These are phyloP conservation scores for Wallacemonas sp. DNA, from an alignment of 208 protist species.

Conservation along the genomic window DNA sequence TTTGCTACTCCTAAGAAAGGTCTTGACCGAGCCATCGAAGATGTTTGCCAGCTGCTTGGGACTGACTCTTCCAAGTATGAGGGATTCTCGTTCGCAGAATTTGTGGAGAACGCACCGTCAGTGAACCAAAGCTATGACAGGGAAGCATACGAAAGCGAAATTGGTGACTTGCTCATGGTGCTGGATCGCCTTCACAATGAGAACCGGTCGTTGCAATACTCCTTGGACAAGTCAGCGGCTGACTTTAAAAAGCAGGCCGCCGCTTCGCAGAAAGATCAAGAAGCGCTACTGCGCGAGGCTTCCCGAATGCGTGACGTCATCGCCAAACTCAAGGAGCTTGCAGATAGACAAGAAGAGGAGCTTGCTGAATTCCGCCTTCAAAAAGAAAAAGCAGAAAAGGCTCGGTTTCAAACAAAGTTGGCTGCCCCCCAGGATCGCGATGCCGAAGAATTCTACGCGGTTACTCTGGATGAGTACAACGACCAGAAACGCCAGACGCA, in stretches of 20 bases:
- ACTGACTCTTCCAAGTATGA: conserved; percentile 34
- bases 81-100: conserved; percentile 39
- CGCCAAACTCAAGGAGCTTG: conserved; percentile 40
- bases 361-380: conserved; percentile 27
- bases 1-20: conserved; percentile 24
- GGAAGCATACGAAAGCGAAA: conserved; percentile 70
- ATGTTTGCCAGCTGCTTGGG: conserved; percentile 25
- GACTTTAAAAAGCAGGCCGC: conserved; percentile 44
- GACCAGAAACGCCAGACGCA: conserved; percentile 15
- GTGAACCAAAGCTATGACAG: conserved; percentile 33
- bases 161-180: conserved; percentile 51
- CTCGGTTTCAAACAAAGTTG: conserved; percentile 26
- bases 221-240: conserved; percentile 37
- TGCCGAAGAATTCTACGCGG: conserved; percentile 13
- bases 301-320: conserved; percentile 38
- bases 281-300: conserved; percentile 29
- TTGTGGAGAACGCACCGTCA: conserved; percentile 34
- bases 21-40: conserved; percentile 47
- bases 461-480: conserved; percentile 24
- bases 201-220: conserved; percentile 48
- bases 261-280: conserved; percentile 40
- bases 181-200: conserved; percentile 53
- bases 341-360: conserved; percentile 36
- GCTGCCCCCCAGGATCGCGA: not conserved
- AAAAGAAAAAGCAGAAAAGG: conserved; percentile 23